A percentile compares a stretch with the other conserved stretches of the same genome.
Conservation (phyloP, 2,329 filamentous ascomycete genomes). For the Thermomyces lanuginosus region DNA sequence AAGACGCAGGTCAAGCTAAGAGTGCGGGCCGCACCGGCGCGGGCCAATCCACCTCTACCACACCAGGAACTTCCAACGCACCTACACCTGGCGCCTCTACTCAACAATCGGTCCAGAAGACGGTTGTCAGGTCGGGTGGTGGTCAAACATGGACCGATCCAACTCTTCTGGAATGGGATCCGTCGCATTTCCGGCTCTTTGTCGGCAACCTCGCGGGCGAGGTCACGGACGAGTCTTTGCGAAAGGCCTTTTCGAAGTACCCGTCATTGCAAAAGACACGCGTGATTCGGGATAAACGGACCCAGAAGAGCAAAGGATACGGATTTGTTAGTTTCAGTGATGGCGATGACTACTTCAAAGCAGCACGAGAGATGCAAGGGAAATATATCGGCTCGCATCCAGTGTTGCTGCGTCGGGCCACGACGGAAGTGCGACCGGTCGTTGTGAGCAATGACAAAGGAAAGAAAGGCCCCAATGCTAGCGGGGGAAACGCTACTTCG, state of each 20-base stretch:
- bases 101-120: conserved; percentile 47
- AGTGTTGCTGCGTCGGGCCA: conserved; percentile 70
- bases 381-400: conserved; percentile 99
- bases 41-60: conserved; percentile 27
- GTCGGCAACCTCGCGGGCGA: conserved; percentile 94
- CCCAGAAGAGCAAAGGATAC: conserved; percentile 88
- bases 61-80: conserved; percentile 25
- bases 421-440: conserved; percentile 73
- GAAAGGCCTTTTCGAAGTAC: conserved; percentile 87
- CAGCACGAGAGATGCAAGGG: conserved; percentile 94
- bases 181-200: conserved; percentile 82
- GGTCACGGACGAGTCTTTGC: conserved; percentile 85
- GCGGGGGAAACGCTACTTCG: conserved; percentile 11
- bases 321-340: conserved; percentile 94
- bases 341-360: conserved; percentile 89
- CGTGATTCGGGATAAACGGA: conserved; percentile 87
- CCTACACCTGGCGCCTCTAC: conserved; percentile 30
- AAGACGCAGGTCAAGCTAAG: conserved; percentile 17
- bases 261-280: conserved; percentile 78
- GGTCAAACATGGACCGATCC: conserved; percentile 87
- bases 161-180: conserved; percentile 86
- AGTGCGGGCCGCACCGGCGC: conserved; percentile 26
- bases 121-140: conserved; percentile 73
- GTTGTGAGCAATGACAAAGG: conserved; percentile 47
- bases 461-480: conserved; percentile 14